Percentiles rank a stretch among this genome's conserved stretches.
These are phyloP conservation scores for Calonectria honghensis DNA, from an alignment of 2,329 filamentous ascomycete genomes.

Conservation along the genomic window DNA sequence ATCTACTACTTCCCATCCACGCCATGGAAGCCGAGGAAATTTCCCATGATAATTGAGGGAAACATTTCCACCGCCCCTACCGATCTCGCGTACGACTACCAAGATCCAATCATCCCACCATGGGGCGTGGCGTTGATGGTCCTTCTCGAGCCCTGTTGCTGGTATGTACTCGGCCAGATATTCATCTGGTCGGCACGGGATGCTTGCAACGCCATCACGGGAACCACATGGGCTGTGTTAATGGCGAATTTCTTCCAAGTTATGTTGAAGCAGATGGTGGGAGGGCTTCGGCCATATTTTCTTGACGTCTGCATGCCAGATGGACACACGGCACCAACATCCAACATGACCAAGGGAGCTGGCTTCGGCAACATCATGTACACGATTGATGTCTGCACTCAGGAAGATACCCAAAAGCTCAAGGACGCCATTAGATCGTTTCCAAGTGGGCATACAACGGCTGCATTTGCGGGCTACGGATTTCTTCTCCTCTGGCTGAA, in stretches of 20 bases:
- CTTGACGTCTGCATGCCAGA: conserved; percentile 78
- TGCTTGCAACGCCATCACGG: conserved; percentile 77
- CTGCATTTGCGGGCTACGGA: conserved; percentile 77
- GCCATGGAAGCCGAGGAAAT: conserved; percentile 74
- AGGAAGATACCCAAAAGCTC: conserved; percentile 70
- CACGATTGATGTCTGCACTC: conserved; percentile 77
- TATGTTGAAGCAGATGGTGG: conserved; percentile 79
- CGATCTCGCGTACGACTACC: conserved; percentile 78
- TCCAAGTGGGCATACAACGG: conserved; percentile 80
- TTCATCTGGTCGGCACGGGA: conserved; percentile 76
- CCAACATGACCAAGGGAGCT: conserved; percentile 62
- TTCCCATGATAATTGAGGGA: conserved; percentile 74
- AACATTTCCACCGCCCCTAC: conserved; percentile 79
- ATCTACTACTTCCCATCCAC: conserved; percentile 68
- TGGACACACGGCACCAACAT: conserved; percentile 64
- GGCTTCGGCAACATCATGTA: conserved; percentile 79
- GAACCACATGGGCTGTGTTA: conserved; percentile 76
- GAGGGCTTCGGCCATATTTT: conserved; percentile 78
- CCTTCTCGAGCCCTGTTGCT: conserved; percentile 72
- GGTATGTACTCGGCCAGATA: conserved; percentile 75
- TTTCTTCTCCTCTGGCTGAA: conserved; percentile 82
- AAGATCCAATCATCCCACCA: conserved; percentile 77
- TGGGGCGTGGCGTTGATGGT: conserved; percentile 75
- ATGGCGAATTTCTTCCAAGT: conserved; percentile 79
- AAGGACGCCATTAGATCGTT: conserved; percentile 79